A percentile compares a stretch with the other conserved stretches of the same genome.
These are phyloP conservation scores for Cystobasidium sp. DNA, from an alignment of 1,284 basidiomycete genomes.

Conservation along the genomic window DNA sequence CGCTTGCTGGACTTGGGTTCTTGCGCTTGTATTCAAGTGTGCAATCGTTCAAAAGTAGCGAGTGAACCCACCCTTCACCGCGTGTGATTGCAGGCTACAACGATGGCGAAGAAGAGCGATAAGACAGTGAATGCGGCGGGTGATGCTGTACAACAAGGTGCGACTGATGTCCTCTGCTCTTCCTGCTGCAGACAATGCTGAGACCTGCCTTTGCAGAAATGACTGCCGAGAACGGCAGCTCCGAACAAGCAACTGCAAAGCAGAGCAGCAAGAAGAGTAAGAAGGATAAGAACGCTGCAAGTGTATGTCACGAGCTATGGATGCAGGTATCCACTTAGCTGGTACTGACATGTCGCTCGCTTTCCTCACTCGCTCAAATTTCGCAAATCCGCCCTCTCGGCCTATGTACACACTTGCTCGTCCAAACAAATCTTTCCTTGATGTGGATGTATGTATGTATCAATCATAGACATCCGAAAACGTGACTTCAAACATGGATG, in stretches of 20 bases:
- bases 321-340: too few species aligned
- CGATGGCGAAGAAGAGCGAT: not conserved
- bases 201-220: not conserved
- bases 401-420: not conserved
- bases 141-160: not conserved
- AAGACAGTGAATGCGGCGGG: not conserved
- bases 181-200: not conserved
- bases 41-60: not conserved
- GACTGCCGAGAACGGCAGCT: not conserved
- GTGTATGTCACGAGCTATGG: not conserved
- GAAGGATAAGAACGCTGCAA: not conserved
- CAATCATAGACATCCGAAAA: not conserved
- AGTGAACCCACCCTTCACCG: not conserved
- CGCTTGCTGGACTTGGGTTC: too few species aligned
- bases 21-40: too few species aligned
- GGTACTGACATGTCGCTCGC: too few species aligned
- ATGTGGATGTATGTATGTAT: not conserved
- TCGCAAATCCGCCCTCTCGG: not conserved
- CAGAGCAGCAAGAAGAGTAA: not conserved
- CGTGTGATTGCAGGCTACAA: not conserved
- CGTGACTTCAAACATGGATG: not conserved
- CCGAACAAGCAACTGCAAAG: not conserved
- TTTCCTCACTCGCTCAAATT: too few species aligned
- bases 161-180: not conserved
- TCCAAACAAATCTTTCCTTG: not conserved